Percentiles rank a stretch among this genome's conserved stretches.
These are phyloP conservation scores for Paxillus involutus DNA, from an alignment of 768 basidiomycete genomes.

Conservation along the genomic window DNA sequence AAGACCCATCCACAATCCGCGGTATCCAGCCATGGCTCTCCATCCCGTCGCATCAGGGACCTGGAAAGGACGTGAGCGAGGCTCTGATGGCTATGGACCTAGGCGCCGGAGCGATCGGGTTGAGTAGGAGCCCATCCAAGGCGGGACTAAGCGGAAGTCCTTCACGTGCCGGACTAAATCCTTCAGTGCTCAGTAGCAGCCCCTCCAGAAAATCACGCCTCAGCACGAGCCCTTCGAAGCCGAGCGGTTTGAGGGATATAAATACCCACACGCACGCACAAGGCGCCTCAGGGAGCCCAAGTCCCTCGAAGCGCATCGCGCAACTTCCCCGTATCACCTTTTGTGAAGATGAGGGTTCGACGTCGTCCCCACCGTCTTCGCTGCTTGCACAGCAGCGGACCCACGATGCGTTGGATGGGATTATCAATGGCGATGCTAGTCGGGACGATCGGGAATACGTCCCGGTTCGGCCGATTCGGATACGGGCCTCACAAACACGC, in stretches of 20 bases:
- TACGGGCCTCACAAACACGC: constrained; percentile 38
- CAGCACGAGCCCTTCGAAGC: constrained; percentile 22
- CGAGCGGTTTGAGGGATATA: constrained; percentile 15
- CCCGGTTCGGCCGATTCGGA: constrained; percentile 22
- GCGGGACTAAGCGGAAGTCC: constrained; percentile 18
- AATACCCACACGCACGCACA: constrained; percentile 1
- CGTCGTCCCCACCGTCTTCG: constrained; percentile 4
- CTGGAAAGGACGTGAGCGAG: constrained; percentile 20
- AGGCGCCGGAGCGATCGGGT: constrained; percentile 2
- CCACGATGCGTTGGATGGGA: too few relatives aligned
- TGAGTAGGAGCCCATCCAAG: constrained; percentile 27
- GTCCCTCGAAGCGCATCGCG: constrained; percentile 18
- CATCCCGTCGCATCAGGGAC: constrained; percentile 21
- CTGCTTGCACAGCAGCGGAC: too few relatives aligned
- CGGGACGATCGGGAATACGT: constrained; percentile 7
- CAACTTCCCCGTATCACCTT: constrained; percentile 22
- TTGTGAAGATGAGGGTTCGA: constrained; percentile 10
- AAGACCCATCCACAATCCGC: constrained; percentile 3
- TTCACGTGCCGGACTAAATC: constrained; percentile 17
- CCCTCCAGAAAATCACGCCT: constrained; percentile 25
- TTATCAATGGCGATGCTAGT: neutral
- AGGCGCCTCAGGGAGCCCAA: constrained; percentile 12
- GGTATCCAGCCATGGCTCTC: constrained; percentile 32
- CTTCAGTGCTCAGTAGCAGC: constrained; percentile 1
- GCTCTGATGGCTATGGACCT: constrained; percentile 43